Percentiles rank a stretch among this genome's conserved stretches.
phyloP scores from a whole-genome alignment of 148 eudicot species.

The Pharnaceum exiguum region DNA sequence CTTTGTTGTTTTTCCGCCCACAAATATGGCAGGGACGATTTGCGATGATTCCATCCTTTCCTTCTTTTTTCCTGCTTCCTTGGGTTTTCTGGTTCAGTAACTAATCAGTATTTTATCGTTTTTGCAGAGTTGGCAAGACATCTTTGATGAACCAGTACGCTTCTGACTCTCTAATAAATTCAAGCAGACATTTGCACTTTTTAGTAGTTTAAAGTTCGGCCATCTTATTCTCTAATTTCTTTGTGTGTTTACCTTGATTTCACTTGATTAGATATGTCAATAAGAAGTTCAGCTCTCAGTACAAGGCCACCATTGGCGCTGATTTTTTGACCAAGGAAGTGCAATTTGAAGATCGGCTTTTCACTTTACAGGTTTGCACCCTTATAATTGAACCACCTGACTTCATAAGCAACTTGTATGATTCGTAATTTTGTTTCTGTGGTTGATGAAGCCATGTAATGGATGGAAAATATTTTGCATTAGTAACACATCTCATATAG shows the following conservation, averaged over 20 bases:
- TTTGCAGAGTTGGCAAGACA: slow-evolving; percentile 89
- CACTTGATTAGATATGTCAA: slow-evolving; percentile 72
- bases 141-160: slow-evolving; percentile 99
- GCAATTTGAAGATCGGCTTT: slow-evolving; percentile 92
- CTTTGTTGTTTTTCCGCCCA: too few species aligned
- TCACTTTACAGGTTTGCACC: slow-evolving; percentile 76
- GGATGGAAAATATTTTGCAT: too few species aligned
- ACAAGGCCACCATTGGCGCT: slow-evolving; percentile 97
- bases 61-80: neutral
- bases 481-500: too few species aligned
- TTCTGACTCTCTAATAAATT: slow-evolving; percentile 12
- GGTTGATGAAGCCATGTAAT: neutral
- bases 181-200: neutral
- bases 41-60: neutral
- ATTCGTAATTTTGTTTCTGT: neutral
- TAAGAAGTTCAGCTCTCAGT: slow-evolving; percentile 91
- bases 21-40: neutral
- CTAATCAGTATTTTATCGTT: neutral
- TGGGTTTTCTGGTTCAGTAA: too few species aligned
- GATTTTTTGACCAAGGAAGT: slow-evolving; percentile 96
- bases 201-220: neutral
- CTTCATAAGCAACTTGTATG: neutral
- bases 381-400: neutral
- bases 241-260: slow-evolving; percentile 35
- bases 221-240: neutral